Evolutionary conservation across 495 filamentous ascomycete genomes (phyloP), one percentile per base, ranked within the genome.

Genomic region (Diplogelasinospora grovesii): DNA sequence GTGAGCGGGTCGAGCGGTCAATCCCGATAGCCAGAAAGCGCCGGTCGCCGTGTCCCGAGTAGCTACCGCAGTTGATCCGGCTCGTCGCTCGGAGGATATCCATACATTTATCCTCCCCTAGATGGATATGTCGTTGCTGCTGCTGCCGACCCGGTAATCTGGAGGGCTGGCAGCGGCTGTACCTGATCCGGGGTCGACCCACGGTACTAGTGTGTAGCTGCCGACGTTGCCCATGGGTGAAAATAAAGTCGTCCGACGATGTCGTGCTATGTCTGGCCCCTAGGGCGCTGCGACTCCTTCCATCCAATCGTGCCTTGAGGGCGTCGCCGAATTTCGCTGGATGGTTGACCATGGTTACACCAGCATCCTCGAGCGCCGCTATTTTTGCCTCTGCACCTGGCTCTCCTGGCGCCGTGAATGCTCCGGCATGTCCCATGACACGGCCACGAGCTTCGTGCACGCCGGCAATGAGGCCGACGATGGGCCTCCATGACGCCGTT

Each of bases 401-500:
- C 45, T 93, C 85, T 11, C 81, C 81, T 7, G 76, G 66, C 0
- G 77, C 69, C 22, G 74, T 69, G 65, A 86, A 85, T 22, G 89
- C 89, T 11, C 89, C 89, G 10, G 86, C 84, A 61, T 94, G 89
- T 14, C 89, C 89, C 87, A 95, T 92, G 23, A 88, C 73, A n/a
- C 74, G 72, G 1, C 83, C 82, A 11, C 68, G 61, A 5, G 72
- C 70, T 23, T 85, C 83, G 23, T 78, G 62, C 22, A 81, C 53
- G 1, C 89, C 88, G 20, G 78, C 86, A 29, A 94, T 66, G 7
- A 93, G 67, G 25, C 80, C 89, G 55, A 86, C 79, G 18, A 95
- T 85, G 0, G 88, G 88, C 50, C 84, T 89, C n/a, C n/a, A n/a
- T n/a, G n/a, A n/a, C n/a, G 46, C 22, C 0, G 35, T 8, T 20